phyloP scores from a whole-genome alignment of 306 rosid species.

The Lagenaria siceraria region DNA sequence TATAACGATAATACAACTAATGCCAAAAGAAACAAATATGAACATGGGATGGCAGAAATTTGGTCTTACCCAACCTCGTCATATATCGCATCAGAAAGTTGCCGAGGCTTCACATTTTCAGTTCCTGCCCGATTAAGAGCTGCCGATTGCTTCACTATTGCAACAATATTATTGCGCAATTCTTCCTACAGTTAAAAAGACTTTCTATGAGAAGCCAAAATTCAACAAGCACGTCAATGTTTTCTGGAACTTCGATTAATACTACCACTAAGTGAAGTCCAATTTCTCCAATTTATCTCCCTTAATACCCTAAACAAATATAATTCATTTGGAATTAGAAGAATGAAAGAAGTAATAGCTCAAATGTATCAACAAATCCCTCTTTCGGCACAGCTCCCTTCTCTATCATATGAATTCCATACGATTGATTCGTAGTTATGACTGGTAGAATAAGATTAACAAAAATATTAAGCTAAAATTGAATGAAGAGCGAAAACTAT shows the following conservation, averaged over 20 bases:
- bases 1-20: background rate
- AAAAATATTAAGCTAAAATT: background rate
- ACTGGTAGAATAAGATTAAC: background rate
- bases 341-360: background rate
- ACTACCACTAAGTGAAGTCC: background rate
- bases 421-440: background rate
- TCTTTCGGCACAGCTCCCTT: background rate
- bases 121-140: constrained; percentile 60
- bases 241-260: background rate
- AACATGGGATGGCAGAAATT: background rate
- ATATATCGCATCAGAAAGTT: constrained; percentile 72
- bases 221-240: background rate
- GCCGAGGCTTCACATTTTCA: constrained; percentile 85
- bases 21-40: background rate
- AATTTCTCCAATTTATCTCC: background rate
- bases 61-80: constrained; percentile 64
- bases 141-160: constrained; percentile 53
- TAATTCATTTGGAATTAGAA: background rate
- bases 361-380: background rate
- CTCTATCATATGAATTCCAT: background rate
- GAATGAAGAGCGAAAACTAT: background rate
- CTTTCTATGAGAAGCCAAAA: background rate
- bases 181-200: constrained; percentile 35
- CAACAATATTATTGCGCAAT: constrained; percentile 40
- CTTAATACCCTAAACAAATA: background rate